phyloP scores from a whole-genome alignment of 257 asterid species.

The Primulina huaijiensis region DNA sequence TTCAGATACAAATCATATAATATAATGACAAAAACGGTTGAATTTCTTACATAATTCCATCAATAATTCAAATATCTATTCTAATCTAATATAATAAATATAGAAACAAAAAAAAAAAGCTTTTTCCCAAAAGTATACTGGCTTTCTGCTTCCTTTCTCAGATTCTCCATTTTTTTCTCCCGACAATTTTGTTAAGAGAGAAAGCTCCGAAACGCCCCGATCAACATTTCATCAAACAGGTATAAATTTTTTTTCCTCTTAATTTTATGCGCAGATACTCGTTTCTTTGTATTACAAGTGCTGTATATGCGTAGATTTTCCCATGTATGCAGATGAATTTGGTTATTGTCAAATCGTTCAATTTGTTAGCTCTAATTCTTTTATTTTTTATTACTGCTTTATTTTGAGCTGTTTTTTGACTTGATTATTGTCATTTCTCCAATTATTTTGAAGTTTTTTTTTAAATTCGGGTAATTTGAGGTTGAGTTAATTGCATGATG shows the following conservation, averaged over 20 bases:
- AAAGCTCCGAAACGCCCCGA: constrained; percentile 26
- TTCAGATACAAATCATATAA: background rate
- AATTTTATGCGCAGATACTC: background rate
- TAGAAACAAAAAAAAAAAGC: background rate
- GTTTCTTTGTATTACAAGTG: background rate
- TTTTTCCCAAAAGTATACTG: constrained; percentile 36
- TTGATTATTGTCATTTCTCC: background rate
- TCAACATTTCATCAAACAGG: constrained; percentile 29
- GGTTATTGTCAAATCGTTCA: constrained; percentile 29
- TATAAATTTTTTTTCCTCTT: constrained; percentile 1
- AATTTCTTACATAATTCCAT: too few relatives aligned
- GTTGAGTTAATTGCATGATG: background rate
- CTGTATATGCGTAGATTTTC: constrained; percentile 18
- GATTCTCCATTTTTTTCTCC: constrained; percentile 33
- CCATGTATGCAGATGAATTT: constrained; percentile 9
- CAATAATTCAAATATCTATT: too few relatives aligned
- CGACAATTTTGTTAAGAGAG: constrained; percentile 25
- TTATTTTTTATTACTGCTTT: background rate
- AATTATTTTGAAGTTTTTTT: background rate
- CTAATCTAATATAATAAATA: too few relatives aligned
- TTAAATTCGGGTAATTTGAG: background rate
- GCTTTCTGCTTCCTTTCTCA: constrained; percentile 44
- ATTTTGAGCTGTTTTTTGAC: background rate
- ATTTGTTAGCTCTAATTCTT: constrained; percentile 5
- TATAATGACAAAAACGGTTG: background rate